A percentile compares a stretch with the other conserved stretches of the same genome.
Evolutionary conservation across 2,329 filamentous ascomycete genomes (phyloP).

Genomic region (Macroventuria anomochaeta): DNA sequence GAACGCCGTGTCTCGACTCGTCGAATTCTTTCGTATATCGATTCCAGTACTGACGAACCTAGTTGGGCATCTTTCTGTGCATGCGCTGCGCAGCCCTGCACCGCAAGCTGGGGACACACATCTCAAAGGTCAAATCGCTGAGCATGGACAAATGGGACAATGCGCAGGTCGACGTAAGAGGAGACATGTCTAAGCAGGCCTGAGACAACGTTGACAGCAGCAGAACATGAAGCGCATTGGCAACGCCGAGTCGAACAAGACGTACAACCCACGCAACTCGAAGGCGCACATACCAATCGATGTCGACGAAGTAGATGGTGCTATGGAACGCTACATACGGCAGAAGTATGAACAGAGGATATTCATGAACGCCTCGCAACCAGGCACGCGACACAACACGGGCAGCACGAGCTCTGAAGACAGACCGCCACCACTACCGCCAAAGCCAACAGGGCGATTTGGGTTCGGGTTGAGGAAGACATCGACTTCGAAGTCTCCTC

Average conservation of each 20-base stretch:
- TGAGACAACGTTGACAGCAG: conserved; percentile 19
- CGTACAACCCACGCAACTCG: conserved; percentile 85
- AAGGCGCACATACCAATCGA: conserved; percentile 87
- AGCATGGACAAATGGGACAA: conserved; percentile 98
- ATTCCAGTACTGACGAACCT: conserved; percentile 26
- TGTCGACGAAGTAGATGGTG: conserved; percentile 88
- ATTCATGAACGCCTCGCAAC: conserved; percentile 51
- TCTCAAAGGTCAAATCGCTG: conserved; percentile 97
- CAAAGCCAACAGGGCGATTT: conserved; percentile 66
- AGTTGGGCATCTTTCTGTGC: conserved; percentile 95
- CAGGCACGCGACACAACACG: conserved; percentile 60
- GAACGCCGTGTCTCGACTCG: conserved; percentile 17
- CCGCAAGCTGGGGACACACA: conserved; percentile 94
- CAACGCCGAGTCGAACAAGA: conserved; percentile 83
- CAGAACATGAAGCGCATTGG: conserved; percentile 95
- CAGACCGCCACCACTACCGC: conserved; percentile 64
- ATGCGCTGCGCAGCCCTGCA: conserved; percentile 97
- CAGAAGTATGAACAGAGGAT: conserved; percentile 84
- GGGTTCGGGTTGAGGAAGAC: conserved; percentile 72
- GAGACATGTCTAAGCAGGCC: background rate
- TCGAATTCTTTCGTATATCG: background rate
- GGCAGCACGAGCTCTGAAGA: conserved; percentile 64
- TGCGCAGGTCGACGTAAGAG: conserved; percentile 90
- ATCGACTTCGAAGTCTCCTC: conserved; percentile 66
- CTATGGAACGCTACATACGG: conserved; percentile 93